phyloP scores from a whole-genome alignment of 2,329 filamentous ascomycete genomes.

The Cladophialophora immunda region DNA sequence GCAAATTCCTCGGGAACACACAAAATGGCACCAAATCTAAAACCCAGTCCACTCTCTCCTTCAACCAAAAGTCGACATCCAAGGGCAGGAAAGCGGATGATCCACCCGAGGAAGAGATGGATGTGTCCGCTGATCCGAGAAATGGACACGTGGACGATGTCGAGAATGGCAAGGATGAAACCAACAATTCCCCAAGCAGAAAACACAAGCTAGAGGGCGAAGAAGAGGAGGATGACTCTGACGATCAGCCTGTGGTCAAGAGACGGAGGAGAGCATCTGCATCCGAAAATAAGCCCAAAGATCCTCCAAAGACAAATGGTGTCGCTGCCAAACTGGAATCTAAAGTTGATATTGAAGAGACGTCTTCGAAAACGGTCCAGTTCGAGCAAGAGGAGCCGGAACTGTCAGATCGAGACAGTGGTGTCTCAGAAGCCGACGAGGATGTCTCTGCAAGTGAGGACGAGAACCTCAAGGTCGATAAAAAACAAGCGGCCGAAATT shows the following conservation, averaged over 20 bases:
- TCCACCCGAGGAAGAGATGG: slow-evolving; percentile 23
- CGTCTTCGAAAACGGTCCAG: slow-evolving; percentile 43
- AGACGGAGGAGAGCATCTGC: slow-evolving; percentile 49
- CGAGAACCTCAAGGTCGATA: slow-evolving; percentile 74
- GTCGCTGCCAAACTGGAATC: slow-evolving; percentile 35
- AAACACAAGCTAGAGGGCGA: slow-evolving; percentile 51
- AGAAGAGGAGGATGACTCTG: slow-evolving; percentile 60
- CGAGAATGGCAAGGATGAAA: slow-evolving; percentile 31
- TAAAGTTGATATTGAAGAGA: slow-evolving; percentile 32
- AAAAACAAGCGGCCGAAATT: slow-evolving; percentile 80
- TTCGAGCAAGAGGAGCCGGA: slow-evolving; percentile 44
- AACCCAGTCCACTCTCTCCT: slow-evolving; percentile 44
- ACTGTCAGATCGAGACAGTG: slow-evolving; percentile 58
- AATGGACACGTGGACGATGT: slow-evolving; percentile 41
- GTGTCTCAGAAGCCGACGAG: slow-evolving; percentile 46
- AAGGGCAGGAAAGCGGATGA: slow-evolving; percentile 42
- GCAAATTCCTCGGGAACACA: slow-evolving; percentile 85
- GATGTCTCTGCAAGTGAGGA: slow-evolving; percentile 57
- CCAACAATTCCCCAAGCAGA: slow-evolving; percentile 40
- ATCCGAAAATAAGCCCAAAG: slow-evolving; percentile 44
- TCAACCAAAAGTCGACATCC: slow-evolving; percentile 43
- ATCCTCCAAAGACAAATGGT: slow-evolving; percentile 39
- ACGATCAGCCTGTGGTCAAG: slow-evolving; percentile 70
- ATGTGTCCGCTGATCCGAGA: slow-evolving; percentile 41
- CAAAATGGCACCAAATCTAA: slow-evolving; percentile 68